Percentiles rank a stretch among this genome's conserved stretches.
phyloP scores from a whole-genome alignment of 1,139 yeast species.

The Debaryomyces psychrophilus region DNA sequence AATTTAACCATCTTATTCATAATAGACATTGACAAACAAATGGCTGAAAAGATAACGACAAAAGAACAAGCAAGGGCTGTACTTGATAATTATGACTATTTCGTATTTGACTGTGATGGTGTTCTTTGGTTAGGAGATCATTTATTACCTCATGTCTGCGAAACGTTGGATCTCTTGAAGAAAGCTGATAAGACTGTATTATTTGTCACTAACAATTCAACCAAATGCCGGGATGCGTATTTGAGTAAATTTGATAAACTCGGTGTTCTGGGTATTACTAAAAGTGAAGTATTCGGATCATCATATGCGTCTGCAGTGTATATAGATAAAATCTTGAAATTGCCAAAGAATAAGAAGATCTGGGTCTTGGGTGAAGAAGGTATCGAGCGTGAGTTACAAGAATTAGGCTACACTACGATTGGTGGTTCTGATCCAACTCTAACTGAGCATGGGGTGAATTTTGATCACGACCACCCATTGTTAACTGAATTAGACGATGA shows the following conservation, averaged over 20 bases:
- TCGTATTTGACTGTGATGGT: constrained; percentile 52
- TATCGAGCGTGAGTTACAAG: constrained; percentile 45
- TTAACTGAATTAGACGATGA: constrained; percentile 58
- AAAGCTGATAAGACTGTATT: constrained; percentile 59
- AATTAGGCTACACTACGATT: constrained; percentile 44
- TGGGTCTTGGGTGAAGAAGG: constrained; percentile 54
- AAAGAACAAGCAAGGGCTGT: constrained; percentile 25
- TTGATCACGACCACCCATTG: constrained; percentile 37
- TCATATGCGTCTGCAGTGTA: constrained; percentile 92
- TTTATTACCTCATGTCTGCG: constrained; percentile 42
- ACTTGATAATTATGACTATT: constrained; percentile 41
- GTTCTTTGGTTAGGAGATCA: constrained; percentile 55
- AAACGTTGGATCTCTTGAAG: constrained; percentile 42
- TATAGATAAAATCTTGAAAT: constrained; percentile 70
- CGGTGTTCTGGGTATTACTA: constrained; percentile 65
- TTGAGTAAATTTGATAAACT: constrained; percentile 72
- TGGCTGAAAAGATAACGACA: constrained; percentile 27
- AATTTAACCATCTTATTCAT: not conserved
- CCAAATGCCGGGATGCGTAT: constrained; percentile 82
- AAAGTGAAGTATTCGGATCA: constrained; percentile 85
- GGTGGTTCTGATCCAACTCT: constrained; percentile 46
- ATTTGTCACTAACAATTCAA: constrained; percentile 94
- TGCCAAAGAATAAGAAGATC: constrained; percentile 60
- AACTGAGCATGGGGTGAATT: constrained; percentile 33
- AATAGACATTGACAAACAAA: constrained; percentile 6